Evolutionary conservation across 805 yeast species (phyloP).

Genomic region (Kuraishia hungarica): DNA sequence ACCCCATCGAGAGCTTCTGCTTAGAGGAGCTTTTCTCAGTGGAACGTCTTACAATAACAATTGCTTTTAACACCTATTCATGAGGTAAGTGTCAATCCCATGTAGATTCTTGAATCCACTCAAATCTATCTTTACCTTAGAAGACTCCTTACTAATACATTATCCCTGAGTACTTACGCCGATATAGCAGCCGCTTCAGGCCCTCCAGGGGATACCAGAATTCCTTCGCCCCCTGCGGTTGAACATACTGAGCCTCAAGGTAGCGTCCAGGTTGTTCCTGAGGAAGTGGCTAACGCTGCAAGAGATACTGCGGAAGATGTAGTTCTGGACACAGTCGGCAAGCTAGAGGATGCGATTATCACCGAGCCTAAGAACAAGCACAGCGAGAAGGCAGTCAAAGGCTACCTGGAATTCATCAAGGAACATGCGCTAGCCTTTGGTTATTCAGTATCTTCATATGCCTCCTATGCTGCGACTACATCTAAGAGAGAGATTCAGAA

Average conservation of each 20-base stretch:
- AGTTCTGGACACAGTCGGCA: not conserved
- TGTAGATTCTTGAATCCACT: not conserved
- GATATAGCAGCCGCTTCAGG: not conserved
- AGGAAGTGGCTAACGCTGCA: not conserved
- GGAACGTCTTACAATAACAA: not conserved
- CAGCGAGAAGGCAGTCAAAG: not conserved
- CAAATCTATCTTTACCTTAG: not conserved
- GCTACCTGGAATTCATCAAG: not conserved
- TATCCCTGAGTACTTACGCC: not conserved
- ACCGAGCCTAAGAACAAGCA: not conserved
- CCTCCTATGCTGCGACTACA: not conserved
- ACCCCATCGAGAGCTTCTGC: not conserved
- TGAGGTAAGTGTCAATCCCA: not conserved
- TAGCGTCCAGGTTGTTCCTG: not conserved
- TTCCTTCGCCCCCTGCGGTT: not conserved
- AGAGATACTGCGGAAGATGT: not conserved
- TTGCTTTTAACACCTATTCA: not conserved
- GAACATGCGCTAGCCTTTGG: not conserved
- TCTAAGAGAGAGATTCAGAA: constrained; percentile 40
- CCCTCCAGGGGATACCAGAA: not conserved
- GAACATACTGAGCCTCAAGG: not conserved
- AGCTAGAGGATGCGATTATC: not conserved
- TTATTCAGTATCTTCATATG: not conserved
- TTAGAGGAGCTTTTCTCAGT: no score
- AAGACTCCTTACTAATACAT: not conserved